Conservation (phyloP, 805 yeast species). For the Ogataea ramenticola region DNA sequence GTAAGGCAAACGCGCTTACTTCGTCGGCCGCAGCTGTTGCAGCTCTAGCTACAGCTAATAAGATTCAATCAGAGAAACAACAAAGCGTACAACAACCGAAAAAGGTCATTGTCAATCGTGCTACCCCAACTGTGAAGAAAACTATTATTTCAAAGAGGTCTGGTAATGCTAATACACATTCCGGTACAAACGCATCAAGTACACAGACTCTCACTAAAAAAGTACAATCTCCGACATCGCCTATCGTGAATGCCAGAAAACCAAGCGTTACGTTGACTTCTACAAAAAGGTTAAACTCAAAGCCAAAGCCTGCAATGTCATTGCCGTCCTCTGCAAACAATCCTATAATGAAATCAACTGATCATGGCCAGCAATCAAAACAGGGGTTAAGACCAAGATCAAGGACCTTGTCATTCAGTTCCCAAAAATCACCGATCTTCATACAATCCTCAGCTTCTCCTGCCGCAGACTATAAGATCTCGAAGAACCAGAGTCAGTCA, state of each 20-base stretch:
- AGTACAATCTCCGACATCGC: too few species aligned
- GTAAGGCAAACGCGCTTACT: constrained; percentile 5
- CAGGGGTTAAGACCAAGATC: not conserved
- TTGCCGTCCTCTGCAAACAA: not conserved
- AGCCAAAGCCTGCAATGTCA: not conserved
- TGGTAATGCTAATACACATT: not conserved
- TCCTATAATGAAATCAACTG: not conserved
- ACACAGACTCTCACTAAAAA: too few species aligned
- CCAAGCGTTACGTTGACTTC: not conserved
- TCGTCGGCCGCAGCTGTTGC: constrained; percentile 5
- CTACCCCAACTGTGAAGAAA: not conserved
- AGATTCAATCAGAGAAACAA: constrained; percentile 1
- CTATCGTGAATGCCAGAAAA: not conserved
- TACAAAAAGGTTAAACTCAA: not conserved
- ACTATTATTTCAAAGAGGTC: not conserved
- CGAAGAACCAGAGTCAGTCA: not conserved
- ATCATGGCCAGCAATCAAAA: not conserved
- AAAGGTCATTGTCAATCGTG: too few species aligned
- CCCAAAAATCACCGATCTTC: not conserved
- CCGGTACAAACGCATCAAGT: not conserved
- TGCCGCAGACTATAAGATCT: not conserved
- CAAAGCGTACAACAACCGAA: not conserved
- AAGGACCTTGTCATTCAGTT: not conserved
- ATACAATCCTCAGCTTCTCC: not conserved
- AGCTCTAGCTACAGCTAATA: constrained; percentile 5